These are phyloP conservation scores for Davidsoniella virescens DNA, from an alignment of 2,329 filamentous ascomycete genomes.

Conservation along the genomic window DNA sequence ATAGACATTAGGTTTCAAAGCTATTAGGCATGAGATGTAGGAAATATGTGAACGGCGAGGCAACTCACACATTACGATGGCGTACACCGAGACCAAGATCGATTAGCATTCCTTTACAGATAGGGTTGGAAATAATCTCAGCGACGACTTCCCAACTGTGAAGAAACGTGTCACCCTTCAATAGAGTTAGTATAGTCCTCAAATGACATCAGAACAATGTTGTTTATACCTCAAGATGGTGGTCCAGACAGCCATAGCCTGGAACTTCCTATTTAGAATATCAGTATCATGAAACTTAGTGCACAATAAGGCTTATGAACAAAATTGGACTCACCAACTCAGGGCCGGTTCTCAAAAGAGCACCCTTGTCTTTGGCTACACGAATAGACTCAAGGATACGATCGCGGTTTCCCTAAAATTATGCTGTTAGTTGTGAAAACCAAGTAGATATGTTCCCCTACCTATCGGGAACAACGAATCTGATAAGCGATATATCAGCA, in stretches of 20 bases:
- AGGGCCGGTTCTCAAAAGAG: conserved; percentile 44
- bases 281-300: conserved; percentile 2
- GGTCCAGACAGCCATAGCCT: conserved; percentile 21
- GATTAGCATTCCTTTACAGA: conserved; percentile 19
- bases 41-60: not conserved
- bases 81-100: conserved; percentile 20
- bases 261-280: conserved; percentile 19
- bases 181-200: not conserved
- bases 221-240: conserved; percentile 17
- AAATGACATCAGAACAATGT: not conserved
- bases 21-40: not conserved
- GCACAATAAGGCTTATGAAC: not conserved
- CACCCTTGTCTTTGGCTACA: conserved; percentile 41
- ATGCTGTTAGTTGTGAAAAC: not conserved
- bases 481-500: not conserved
- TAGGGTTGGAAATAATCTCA: conserved; percentile 20
- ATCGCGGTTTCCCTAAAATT: conserved; percentile 35
- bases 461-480: not conserved
- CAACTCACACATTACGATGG: conserved; percentile 11
- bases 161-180: conserved; percentile 19
- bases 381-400: conserved; percentile 48
- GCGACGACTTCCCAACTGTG: conserved; percentile 21
- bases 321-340: conserved; percentile 18
- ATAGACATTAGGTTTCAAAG: conserved; percentile 13
- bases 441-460: not conserved